Evolutionary conservation across 2,329 filamentous ascomycete genomes (phyloP), one percentile per base, ranked within the genome.

Genomic region (Phaeosphaeriaceae sp.): DNA sequence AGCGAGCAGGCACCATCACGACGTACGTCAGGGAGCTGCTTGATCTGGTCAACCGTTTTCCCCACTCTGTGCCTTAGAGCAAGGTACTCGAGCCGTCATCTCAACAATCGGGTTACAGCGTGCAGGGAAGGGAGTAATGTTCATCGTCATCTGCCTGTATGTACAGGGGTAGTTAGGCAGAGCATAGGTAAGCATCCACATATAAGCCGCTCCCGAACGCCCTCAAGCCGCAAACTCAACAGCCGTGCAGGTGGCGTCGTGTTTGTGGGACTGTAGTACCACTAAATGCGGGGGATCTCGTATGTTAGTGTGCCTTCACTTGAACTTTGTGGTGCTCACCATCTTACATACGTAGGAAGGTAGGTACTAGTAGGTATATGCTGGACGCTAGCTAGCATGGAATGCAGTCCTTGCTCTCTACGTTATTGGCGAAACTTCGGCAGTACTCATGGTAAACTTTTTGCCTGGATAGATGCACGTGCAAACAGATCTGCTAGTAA

Each of bases 101-200:
- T 39, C 28, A 42, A 17, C 17, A 23, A 11, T 18, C 23, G 28
- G 42, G 35, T n/a, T n/a, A n/a, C n/a, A n/a, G n/a, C n/a, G n/a
- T 23, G 11, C 29, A 26, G 23, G 23, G 6, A 26, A 26, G 23
- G 28, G 26, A 30, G 21, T 26, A 26, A 26, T 54, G 58, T 50
- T 53, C 59, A 68, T 66, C 63, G 54, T 70, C 66, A 67, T 70
- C 50, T 63, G 48, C 45, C 52, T 53, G 46, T 41, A 29, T 46
- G 53, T 41, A 38, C 30, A 52, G 52, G 39, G 49, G 60, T 49
- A 48, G 59, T 64, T 26, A 7, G 23, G 7, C 7, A 26, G 54
- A 42, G 64, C 54, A 59, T 63, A 68, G 68, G 62, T 64, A 68
- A 70, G 62, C 66, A 63, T 56, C 60, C 46, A 45, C 44, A 37